Base-by-base conservation (phyloP, 495 filamentous ascomycete genomes). In the Tuber aestivum region DNA sequence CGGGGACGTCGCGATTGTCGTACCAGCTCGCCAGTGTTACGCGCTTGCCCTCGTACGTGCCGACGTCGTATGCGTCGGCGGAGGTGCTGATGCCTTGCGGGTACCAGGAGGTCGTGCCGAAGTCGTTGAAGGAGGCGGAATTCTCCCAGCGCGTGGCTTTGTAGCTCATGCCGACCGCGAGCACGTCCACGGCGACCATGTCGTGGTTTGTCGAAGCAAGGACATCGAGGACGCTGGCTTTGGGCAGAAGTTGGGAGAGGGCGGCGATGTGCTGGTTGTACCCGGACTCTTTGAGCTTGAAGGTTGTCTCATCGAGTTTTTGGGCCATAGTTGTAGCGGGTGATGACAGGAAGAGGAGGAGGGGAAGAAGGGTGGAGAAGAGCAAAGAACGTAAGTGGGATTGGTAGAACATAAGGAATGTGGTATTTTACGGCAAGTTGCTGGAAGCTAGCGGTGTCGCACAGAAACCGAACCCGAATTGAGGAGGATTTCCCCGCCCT, bases 1-100 rank as follows among this genome's bases (percentile, higher is more conserved):
- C 16, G 56, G 56, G 27, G 27, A 65, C 56, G 5, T 65, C 56
- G 14, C 56, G 56, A 65, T 32, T 18, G 27, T 83, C 79, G 48
- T 86, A 81, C 85, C 85, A 86, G 71, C 83, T 84, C 1, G 85
- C 82, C 38, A 86, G 77, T 82, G 84, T 84, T 14, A 78, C 83
- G 16, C 82, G 77, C 40, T 79, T 77, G 35, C 81, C 84, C n/a
- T 85, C 81, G 61, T 82, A 84, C 0, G 76, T 81, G 8, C 84
- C 84, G 20, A 37, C 73, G 4, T 77, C 82, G 35, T 80, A 77
- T 1, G 85, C 85, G 71, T 86, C 85, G 3, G 80, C 84, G 0
- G 85, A 83, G 37, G 82, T 83, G 41, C 81, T 83, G 23, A 86
- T 83, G 1, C 85, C 85, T 70, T 86, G 85, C 0, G 85, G 85